Base-by-base conservation (phyloP, 805 yeast genomes). In the Yarrowia divulgata region DNA sequence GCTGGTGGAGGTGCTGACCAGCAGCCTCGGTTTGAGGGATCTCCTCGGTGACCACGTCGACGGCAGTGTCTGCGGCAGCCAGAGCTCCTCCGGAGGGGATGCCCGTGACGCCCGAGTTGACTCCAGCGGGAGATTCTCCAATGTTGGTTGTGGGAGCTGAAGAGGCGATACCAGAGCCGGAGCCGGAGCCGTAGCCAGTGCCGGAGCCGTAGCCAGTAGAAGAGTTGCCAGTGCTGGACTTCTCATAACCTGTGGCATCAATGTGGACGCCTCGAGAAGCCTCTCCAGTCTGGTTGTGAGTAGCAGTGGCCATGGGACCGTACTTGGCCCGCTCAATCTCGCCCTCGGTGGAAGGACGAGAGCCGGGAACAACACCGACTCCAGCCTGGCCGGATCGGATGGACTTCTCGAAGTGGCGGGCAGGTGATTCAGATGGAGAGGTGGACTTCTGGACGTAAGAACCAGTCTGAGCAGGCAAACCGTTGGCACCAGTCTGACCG, bases 351-450 rank as follows among this genome's bases (percentile, higher is more conserved):
- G 58, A 32, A 12, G 58, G 12, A 8, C 58, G 29, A 12, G 58
- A 52, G 8, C 43, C 60, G 13, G 60, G 60, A 37, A 54, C 60
- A 13, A 52, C n/a, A 1, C 58, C 58, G 8, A 52, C 58, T 0
- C 58, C 58, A 6, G 60, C 60, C 60, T 54, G 60, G 34, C 58
- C 58, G 18, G 60, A 52, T 12, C 45, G 45, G 23, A 55, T 50
- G 23, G 55, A 34, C 16, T 18, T n/a, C 29, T 50, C 57, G 18
- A 34, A 29, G 42, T 34, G 18, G 14, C 8, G 10, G 43, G 43
- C 42, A 32, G 19, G 34, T 29, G 42, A 34, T 16, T 39, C 39
- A 8, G 55, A 49, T 13, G 55, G 55, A 1, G 55, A 39, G 1
- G 55, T 32, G 55, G 29, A 23, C 29, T 23, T 23, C 29, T 34